A percentile compares a stretch with the other conserved stretches of the same genome.
These are phyloP conservation scores for Sphaerulina vaccinii DNA, from an alignment of 2,329 filamentous ascomycete genomes.

Conservation along the genomic window DNA sequence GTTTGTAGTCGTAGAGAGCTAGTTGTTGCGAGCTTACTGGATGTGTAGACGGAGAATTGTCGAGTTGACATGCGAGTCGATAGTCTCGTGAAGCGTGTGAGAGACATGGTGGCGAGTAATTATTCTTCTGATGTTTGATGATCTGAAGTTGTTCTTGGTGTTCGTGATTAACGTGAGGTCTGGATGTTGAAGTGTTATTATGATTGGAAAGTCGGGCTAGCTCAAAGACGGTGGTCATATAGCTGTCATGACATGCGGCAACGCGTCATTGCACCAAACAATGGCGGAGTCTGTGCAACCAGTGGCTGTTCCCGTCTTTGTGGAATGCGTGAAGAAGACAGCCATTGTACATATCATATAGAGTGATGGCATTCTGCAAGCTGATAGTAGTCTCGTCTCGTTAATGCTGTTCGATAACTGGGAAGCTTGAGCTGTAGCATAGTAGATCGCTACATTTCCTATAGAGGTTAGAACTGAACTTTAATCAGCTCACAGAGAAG, in stretches of 20 bases:
- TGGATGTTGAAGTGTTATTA: not conserved
- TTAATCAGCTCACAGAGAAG: not conserved
- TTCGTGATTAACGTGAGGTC: not conserved
- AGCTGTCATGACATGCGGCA: not conserved
- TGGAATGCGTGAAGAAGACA: not conserved
- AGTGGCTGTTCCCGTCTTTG: not conserved
- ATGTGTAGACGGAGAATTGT: constrained; percentile 3
- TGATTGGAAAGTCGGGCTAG: not conserved
- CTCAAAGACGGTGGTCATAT: not conserved
- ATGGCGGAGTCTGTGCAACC: too few relatives aligned
- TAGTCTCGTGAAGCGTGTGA: constrained; percentile 2
- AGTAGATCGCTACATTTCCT: not conserved
- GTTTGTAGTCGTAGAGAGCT: not conserved
- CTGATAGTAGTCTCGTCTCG: not conserved
- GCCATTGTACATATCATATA: too few relatives aligned
- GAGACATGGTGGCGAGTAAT: not conserved
- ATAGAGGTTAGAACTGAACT: not conserved
- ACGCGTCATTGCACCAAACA: not conserved
- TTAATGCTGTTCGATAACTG: too few relatives aligned
- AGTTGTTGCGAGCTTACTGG: not conserved
- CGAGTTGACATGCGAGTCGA: not conserved
- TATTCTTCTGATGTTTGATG: not conserved
- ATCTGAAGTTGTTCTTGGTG: not conserved
- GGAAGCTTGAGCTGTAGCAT: not conserved
- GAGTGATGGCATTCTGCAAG: too few relatives aligned